These are phyloP conservation scores for Diaporthe citrichinensis DNA, from an alignment of 2,329 filamentous ascomycete genomes.

Conservation along the genomic window DNA sequence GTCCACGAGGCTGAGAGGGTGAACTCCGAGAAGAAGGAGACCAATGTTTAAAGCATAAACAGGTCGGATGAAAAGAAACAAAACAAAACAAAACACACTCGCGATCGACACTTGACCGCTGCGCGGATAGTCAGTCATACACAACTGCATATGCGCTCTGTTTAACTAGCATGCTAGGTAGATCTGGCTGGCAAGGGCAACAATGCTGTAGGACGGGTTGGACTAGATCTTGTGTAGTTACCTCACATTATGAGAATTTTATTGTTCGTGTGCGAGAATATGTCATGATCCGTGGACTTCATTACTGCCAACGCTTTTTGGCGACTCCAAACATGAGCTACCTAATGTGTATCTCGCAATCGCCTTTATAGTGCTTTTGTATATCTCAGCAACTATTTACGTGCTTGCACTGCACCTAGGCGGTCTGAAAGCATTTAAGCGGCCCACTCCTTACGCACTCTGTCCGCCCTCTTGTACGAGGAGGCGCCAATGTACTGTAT, in stretches of 20 bases:
- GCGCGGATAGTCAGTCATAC: neutral
- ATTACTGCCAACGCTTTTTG: neutral
- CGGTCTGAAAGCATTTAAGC: neutral
- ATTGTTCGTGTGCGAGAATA: neutral
- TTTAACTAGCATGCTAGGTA: neutral
- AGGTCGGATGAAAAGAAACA: neutral
- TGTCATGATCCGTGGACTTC: neutral
- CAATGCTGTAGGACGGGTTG: neutral
- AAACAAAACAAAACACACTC: neutral
- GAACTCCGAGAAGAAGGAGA: slow-evolving; percentile 27
- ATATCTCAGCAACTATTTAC: neutral
- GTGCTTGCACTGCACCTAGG: neutral
- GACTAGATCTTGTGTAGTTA: neutral
- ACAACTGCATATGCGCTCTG: neutral
- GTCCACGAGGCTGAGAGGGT: slow-evolving; percentile 27
- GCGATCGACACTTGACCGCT: neutral
- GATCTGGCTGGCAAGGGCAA: neutral
- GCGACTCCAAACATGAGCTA: neutral
- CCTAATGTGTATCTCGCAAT: neutral
- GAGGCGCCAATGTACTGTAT: slow-evolving; percentile 55
- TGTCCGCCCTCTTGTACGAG: slow-evolving; percentile 12
- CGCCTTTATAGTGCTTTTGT: neutral
- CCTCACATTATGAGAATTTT: neutral
- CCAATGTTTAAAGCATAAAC: neutral
- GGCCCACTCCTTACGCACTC: slow-evolving; percentile 4